phyloP scores from a whole-genome alignment of 2,329 filamentous ascomycete genomes.

The Nothophoma quercina region DNA sequence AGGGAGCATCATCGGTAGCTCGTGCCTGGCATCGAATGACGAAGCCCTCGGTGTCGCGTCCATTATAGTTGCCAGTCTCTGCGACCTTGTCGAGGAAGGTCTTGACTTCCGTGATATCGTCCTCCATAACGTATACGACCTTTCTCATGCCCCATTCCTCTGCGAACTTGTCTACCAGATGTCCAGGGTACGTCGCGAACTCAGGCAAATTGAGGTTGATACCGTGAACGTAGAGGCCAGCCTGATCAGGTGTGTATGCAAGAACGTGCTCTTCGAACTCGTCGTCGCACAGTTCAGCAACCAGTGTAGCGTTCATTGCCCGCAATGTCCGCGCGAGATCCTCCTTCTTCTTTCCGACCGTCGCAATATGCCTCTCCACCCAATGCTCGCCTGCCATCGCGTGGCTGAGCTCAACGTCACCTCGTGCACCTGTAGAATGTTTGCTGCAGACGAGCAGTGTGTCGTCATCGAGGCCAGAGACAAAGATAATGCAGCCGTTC shows the following conservation, averaged over 20 bases:
- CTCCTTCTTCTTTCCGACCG: constrained; percentile 77
- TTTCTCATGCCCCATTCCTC: constrained; percentile 93
- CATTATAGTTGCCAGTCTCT: constrained; percentile 87
- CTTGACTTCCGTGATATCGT: constrained; percentile 77
- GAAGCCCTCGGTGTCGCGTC: constrained; percentile 94
- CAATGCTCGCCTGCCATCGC: constrained; percentile 82
- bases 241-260: constrained; percentile 80
- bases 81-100: constrained; percentile 83
- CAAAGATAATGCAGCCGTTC: constrained; percentile 99
- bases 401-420: constrained; percentile 77
- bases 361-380: constrained; percentile 79
- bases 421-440: constrained; percentile 87
- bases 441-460: constrained; percentile 98
- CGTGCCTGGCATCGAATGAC: constrained; percentile 86
- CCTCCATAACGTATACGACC: constrained; percentile 78
- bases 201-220: constrained; percentile 95
- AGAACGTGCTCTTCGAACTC: constrained; percentile 96
- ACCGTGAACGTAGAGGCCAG: constrained; percentile 93
- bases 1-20: constrained; percentile 62
- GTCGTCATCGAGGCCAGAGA: constrained; percentile 87
- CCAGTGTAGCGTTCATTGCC: constrained; percentile 86
- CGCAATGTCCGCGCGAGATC: constrained; percentile 81
- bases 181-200: constrained; percentile 85
- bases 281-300: constrained; percentile 96
- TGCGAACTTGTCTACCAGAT: constrained; percentile 87